A percentile compares a stretch with the other conserved stretches of the same genome.
Conservation (phyloP, 2,329 filamentous ascomycete species). For the Botrytis deweyae region DNA sequence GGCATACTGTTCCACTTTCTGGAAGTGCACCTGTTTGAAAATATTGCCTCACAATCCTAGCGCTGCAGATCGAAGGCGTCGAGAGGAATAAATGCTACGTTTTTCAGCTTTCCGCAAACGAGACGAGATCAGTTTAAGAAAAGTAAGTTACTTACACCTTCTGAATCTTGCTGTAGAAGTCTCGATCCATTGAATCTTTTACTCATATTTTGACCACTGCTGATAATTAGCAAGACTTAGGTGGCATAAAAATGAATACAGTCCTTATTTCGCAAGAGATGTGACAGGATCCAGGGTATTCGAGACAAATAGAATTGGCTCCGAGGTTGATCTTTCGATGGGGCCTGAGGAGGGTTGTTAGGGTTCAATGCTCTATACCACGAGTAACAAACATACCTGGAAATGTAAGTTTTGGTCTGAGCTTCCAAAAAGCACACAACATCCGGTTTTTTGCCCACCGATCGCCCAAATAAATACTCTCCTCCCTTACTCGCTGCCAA, state of each 20-base stretch:
- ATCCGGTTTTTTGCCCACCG: not conserved
- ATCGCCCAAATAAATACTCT: not conserved
- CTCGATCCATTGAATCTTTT: constrained; percentile 33
- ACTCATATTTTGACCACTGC: constrained; percentile 34
- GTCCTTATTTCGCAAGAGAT: constrained; percentile 33
- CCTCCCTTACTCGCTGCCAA: constrained; percentile 1
- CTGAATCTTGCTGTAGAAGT: constrained; percentile 30
- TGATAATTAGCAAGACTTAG: not conserved
- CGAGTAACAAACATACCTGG: not conserved
- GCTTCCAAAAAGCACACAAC: not conserved
- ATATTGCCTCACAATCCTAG: constrained; percentile 4
- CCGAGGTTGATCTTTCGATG: constrained; percentile 33
- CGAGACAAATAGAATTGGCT: constrained; percentile 43
- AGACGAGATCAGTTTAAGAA: not conserved
- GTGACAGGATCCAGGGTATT: constrained; percentile 43
- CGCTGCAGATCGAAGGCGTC: not conserved
- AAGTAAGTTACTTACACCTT: not conserved
- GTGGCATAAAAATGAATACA: not conserved
- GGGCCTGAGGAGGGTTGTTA: not conserved
- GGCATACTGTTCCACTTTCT: constrained; percentile 3
- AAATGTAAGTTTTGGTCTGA: not conserved
- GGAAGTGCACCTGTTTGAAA: constrained; percentile 1
- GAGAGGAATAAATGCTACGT: constrained; percentile 3
- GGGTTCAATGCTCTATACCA: not conserved
- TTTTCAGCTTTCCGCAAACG: not conserved